These are phyloP conservation scores for Mortierella sp. DNA, from an alignment of 371 early-diverging fungal species.

Conservation along the genomic window DNA sequence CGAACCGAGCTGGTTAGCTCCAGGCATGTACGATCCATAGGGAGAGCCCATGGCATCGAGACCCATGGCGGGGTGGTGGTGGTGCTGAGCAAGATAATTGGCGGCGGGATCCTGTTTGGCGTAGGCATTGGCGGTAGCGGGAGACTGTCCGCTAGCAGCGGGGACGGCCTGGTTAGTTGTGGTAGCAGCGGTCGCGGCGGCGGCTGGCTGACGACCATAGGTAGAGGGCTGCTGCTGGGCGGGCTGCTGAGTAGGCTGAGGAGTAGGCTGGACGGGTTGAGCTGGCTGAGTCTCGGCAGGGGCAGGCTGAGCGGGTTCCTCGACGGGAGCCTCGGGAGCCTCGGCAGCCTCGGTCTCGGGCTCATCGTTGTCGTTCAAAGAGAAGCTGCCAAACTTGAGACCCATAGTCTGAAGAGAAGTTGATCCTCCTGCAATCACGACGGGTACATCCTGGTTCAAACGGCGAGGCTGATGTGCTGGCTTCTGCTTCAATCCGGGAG, in stretches of 20 bases:
- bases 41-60: conserved; percentile 71
- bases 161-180: too few species aligned
- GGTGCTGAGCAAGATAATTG: conserved; percentile 46
- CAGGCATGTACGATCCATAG: conserved; percentile 70
- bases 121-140: conserved; percentile 38
- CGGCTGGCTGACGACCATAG: conserved; percentile 40
- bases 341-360: conserved; percentile 14
- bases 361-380: conserved; percentile 66
- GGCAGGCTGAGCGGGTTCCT: conserved; percentile 19
- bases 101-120: conserved; percentile 38
- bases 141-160: conserved; percentile 21
- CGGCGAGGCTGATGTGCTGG: conserved; percentile 60
- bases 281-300: conserved; percentile 35
- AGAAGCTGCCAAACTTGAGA: conserved; percentile 86
- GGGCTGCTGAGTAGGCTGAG: conserved; percentile 38
- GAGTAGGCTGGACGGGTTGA: conserved; percentile 29
- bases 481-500: conserved; percentile 68
- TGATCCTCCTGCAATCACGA: conserved; percentile 84
- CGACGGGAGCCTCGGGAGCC: conserved; percentile 7
- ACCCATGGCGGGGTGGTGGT: conserved; percentile 54
- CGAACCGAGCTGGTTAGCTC: conserved; percentile 69
- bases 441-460: conserved; percentile 88
- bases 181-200: conserved; percentile 18
- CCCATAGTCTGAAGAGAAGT: conserved; percentile 76
- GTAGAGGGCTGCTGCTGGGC: conserved; percentile 40